Base-by-base conservation (phyloP, 1,139 yeast species). In the Candida frijolesensis region DNA sequence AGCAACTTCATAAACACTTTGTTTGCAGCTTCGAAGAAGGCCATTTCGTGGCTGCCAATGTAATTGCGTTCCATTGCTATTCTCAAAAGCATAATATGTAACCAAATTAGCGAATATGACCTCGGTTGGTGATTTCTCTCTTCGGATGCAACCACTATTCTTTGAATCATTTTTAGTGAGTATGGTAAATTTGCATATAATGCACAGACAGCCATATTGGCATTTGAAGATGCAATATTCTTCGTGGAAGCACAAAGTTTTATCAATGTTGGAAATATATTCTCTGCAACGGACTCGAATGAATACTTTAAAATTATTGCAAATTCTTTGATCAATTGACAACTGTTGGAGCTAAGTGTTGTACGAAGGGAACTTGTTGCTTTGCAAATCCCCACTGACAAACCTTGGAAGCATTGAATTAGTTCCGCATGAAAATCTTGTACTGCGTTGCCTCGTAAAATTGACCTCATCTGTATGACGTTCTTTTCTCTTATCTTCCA, bases 311-410 rank as follows among this genome's bases (percentile, higher is more conserved):
- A 61, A 6, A 77, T 63, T 11, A 80, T 73, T 0, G 86, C 83
- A 33, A 83, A 62, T 57, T 92, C 98, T 61, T 89, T 89, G n/a
- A 89, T 74, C 29, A 91, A 66, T 53, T 85, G 89, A 61, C 96
- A 87, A 0, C 92, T 89, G 59, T 87, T 81, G 2, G 84, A 72
- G 1, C 94, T 84, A 19, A 94, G 72, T 0, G 97, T 88, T 0
- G 99, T 94, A 61, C 99, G 76, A 49, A 94, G 72, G 0, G 98
- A 90, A 5, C 76, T 62, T 1, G 85, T 74, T 0, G 91, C 84
- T 57, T 89, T 91, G 50, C 80, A 71, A 1, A 92, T 79, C 9
- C 87, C 84, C n/a, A 83, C 90, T 2, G 80, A 65, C 30, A 84
- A 56, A 1, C 62, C 62, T 48, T 71, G 74, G n/a, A 86, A 54